phyloP scores from a whole-genome alignment of 129 eudicot genomes.

The Lactuca saligna region DNA sequence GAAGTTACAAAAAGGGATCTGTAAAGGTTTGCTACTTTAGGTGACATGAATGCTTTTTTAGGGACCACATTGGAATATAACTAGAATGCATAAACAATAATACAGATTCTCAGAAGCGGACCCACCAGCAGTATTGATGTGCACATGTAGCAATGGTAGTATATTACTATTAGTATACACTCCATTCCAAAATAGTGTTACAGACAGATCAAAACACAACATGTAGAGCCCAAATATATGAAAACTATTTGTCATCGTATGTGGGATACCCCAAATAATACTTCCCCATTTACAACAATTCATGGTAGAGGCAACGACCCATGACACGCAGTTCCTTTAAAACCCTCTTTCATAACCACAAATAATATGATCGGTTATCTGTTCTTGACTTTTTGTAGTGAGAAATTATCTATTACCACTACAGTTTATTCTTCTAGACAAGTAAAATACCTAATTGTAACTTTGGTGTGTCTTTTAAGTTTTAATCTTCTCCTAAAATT shows the following conservation, averaged over 20 bases:
- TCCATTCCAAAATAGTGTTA: conserved; percentile 7
- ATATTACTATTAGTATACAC: background rate
- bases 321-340: background rate
- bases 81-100: conserved; percentile 16
- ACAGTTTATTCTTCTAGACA: background rate
- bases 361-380: background rate
- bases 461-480: background rate
- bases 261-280: conserved; percentile 20
- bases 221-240: background rate
- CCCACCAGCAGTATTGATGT: conserved; percentile 17
- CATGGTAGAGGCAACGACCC: conserved; percentile 16
- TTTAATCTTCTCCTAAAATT: background rate
- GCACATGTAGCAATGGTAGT: conserved; percentile 2
- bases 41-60: background rate
- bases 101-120: conserved; percentile 14
- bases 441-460: conserved; percentile 8
- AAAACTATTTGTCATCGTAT: conserved; percentile 6
- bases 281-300: conserved; percentile 12
- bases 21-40: conserved; percentile 2
- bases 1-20: background rate
- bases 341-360: conserved; percentile 7
- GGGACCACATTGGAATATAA: conserved; percentile 22
- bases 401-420: background rate
- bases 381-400: background rate
- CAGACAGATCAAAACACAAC: background rate